These are phyloP conservation scores for Scheffersomyces stipitis DNA, from an alignment of 805 yeast genomes.

Conservation along the genomic window DNA sequence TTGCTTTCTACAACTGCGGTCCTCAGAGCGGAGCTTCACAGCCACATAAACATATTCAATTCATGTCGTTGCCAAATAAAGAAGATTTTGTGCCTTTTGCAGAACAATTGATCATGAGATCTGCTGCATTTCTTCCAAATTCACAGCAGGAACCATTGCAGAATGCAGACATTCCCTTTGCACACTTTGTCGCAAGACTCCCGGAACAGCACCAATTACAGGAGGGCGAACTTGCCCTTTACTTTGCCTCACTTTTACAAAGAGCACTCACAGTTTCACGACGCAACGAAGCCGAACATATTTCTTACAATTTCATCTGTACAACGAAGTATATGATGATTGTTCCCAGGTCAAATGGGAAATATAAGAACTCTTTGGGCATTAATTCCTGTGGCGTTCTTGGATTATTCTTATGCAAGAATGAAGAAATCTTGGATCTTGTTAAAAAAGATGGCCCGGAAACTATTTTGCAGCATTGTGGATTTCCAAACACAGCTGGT, in stretches of 20 bases:
- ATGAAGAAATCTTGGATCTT: slow-evolving; percentile 51
- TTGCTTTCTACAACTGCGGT: slow-evolving; percentile 90
- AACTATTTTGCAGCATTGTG: slow-evolving; percentile 60
- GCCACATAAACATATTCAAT: slow-evolving; percentile 89
- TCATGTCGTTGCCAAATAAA: slow-evolving; percentile 63
- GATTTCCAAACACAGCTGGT: slow-evolving; percentile 63
- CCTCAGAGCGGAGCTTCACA: slow-evolving; percentile 91
- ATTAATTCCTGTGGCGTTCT: slow-evolving; percentile 79
- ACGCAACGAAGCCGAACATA: slow-evolving; percentile 43
- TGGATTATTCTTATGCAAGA: slow-evolving; percentile 77
- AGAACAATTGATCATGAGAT: slow-evolving; percentile 41
- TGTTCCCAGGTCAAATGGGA: slow-evolving; percentile 73
- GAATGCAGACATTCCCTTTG: slow-evolving; percentile 64
- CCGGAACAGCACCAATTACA: slow-evolving; percentile 36
- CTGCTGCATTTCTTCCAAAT: slow-evolving; percentile 55
- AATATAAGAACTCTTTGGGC: slow-evolving; percentile 50
- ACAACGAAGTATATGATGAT: slow-evolving; percentile 81
- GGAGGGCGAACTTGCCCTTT: slow-evolving; percentile 62
- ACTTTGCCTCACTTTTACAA: slow-evolving; percentile 71
- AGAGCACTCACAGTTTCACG: slow-evolving; percentile 66
- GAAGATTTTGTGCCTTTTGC: slow-evolving; percentile 56
- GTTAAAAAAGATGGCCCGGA: slow-evolving; percentile 49
- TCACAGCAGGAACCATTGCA: slow-evolving; percentile 57
- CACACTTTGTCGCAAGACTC: slow-evolving; percentile 77
- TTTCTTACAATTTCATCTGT: slow-evolving; percentile 80